Evolutionary conservation across 495 filamentous ascomycete genomes (phyloP).

Genomic region (Talaromyces ruber): DNA sequence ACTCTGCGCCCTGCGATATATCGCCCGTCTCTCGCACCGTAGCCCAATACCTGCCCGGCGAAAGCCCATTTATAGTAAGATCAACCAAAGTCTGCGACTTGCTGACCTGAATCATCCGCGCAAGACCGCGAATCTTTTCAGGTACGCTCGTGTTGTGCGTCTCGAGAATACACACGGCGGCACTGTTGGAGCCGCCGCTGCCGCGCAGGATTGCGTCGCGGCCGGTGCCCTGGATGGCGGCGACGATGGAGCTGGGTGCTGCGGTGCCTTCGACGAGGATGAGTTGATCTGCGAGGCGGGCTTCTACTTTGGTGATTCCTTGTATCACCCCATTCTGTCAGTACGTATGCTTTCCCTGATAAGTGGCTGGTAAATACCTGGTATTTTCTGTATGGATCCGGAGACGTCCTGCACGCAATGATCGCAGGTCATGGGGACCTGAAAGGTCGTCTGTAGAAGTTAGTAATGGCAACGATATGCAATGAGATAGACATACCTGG

Average conservation of each 20-base stretch:
- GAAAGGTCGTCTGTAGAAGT: constrained; percentile 68
- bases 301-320: constrained; percentile 42
- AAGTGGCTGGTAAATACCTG: constrained; percentile 36
- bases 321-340: neutral
- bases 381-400: constrained; percentile 59
- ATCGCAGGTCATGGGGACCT: constrained; percentile 88
- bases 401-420: constrained; percentile 80
- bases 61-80: constrained; percentile 77
- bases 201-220: constrained; percentile 91
- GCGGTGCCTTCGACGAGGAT: constrained; percentile 47
- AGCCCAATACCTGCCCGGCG: constrained; percentile 71
- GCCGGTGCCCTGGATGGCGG: constrained; percentile 81
- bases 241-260: constrained; percentile 79
- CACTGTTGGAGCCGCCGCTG: constrained; percentile 75
- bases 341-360: neutral
- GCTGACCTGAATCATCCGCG: constrained; percentile 73
- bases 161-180: constrained; percentile 94
- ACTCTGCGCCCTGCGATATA: constrained; percentile 72
- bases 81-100: constrained; percentile 74
- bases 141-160: constrained; percentile 56
- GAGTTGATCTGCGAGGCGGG: constrained; percentile 38
- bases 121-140: constrained; percentile 65
- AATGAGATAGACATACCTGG: constrained; percentile 29
- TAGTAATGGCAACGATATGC: neutral
- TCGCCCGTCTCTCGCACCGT: constrained; percentile 83